Base-by-base conservation (phyloP, 108 stramenopile genomes). In the Pseudonitzschia multiseries region DNA sequence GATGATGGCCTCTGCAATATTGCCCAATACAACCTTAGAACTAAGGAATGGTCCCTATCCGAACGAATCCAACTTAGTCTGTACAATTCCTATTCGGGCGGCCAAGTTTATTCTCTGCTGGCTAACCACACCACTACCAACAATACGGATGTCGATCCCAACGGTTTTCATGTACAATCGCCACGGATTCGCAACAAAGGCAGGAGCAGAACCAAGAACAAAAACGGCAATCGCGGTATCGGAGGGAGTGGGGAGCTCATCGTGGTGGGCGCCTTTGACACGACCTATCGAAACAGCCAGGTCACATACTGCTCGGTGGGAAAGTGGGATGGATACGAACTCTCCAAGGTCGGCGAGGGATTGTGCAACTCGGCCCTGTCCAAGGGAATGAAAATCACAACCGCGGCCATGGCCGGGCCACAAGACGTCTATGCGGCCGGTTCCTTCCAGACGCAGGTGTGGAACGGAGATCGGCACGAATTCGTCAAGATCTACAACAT, bases 401-500 rank as follows among this genome's bases (percentile, higher is more conserved):
- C 87, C 10, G 87, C 91, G 50, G 86, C 91, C 13, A 63, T 96
- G 74, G 94, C 92, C 0, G 91, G 92, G 12, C 88, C 89, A 12
- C 85, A 90, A 43, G 91, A 94, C 67, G 86, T 95, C 1, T 94
- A 84, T 68, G 93, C 92, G 53, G 94, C 91, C 24, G 94, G 96
- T 10, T 92, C 94, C 21, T 98, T 98, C 78, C 86, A 93, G 69
- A 96, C 94, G 42, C 93, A 94, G 68, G 97, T 96, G 9, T 98
- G 97, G 97, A 96, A 91, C 75, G 97, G 96, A 21, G 85, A 94
- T 42, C 83, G 83, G 29, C 87, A 91, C 62, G 89, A 90, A 59
- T 98, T 98, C 81, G 96, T 96, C 71, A 90, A 90, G 68, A 94
- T 98, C 65, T 93, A 83, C 84, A 95, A 98, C 69, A 91, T 98